Evolutionary conservation across 2,329 filamentous ascomycete species (phyloP).

Genomic region (Colletotrichum musae): DNA sequence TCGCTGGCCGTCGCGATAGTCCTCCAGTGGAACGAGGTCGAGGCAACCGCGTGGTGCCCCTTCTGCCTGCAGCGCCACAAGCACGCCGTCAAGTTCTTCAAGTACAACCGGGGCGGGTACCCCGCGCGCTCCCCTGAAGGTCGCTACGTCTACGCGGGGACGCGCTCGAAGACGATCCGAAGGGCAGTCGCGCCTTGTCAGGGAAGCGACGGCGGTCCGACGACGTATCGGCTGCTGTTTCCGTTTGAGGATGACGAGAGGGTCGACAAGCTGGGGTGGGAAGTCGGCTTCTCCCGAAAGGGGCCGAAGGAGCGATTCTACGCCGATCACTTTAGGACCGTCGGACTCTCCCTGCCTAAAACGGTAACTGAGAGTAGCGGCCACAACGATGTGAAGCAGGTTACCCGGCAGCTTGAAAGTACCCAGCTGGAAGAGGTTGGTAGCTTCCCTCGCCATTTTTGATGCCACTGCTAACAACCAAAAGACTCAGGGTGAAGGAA

Average conservation of each 20-base stretch:
- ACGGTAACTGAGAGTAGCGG: not conserved
- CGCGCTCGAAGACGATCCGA: not conserved
- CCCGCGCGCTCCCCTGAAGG: not conserved
- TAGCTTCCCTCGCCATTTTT: not conserved
- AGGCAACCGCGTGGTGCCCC: not conserved
- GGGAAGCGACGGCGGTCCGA: not conserved
- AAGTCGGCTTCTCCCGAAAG: not conserved
- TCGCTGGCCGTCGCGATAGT: not conserved
- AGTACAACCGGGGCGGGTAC: not conserved
- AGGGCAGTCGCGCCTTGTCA: not conserved
- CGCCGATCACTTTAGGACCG: not conserved
- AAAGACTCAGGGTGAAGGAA: not conserved
- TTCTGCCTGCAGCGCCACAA: not conserved
- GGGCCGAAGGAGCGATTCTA: not conserved
- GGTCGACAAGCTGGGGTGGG: not conserved
- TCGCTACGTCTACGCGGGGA: not conserved
- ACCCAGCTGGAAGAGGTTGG: not conserved
- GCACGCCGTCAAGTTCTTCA: not conserved
- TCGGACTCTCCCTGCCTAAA: not conserved
- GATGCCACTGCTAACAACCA: not conserved
- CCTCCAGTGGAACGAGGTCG: not conserved
- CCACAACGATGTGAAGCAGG: not conserved
- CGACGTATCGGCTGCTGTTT: not conserved
- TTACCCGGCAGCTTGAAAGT: not conserved
- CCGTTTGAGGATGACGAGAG: not conserved